Conservation (phyloP, 2,329 filamentous ascomycete species). For the Colletotrichum sp. region DNA sequence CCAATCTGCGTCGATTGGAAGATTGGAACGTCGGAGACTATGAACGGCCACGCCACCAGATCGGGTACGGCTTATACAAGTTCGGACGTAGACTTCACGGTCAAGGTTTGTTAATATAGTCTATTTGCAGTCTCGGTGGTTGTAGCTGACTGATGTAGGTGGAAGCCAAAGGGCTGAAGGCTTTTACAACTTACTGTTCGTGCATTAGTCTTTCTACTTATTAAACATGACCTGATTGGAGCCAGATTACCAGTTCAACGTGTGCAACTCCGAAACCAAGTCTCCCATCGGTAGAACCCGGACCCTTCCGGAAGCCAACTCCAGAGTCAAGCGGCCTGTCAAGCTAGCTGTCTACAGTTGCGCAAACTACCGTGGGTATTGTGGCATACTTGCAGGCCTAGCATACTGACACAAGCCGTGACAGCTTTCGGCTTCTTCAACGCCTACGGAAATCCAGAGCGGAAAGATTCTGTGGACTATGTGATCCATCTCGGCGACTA, state of each 20-base stretch:
- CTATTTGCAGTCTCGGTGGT: neutral
- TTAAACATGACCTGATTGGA: neutral
- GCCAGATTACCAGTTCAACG: constrained; percentile 66
- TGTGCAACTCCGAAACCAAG: constrained; percentile 66
- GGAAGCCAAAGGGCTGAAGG: constrained; percentile 66
- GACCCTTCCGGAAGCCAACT: constrained; percentile 64
- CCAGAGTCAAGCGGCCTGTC: constrained; percentile 58
- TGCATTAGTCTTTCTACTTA: constrained; percentile 25
- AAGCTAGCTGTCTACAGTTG: constrained; percentile 75
- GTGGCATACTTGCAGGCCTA: no score
- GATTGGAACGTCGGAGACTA: constrained; percentile 51
- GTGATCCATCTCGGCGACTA: constrained; percentile 67
- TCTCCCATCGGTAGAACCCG: constrained; percentile 73
- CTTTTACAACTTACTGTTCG: constrained; percentile 66
- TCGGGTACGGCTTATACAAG: constrained; percentile 70
- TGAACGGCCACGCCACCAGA: constrained; percentile 46
- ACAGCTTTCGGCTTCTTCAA: constrained; percentile 58
- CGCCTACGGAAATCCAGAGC: constrained; percentile 61
- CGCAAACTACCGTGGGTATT: constrained; percentile 64
- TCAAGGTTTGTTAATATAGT: constrained; percentile 51
- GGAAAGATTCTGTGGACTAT: constrained; percentile 66
- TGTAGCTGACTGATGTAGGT: constrained; percentile 35
- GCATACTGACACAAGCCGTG: fast-evolving
- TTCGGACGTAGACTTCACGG: constrained; percentile 76
- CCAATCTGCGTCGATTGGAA: constrained; percentile 73